Percentiles rank a stretch among this genome's conserved stretches.
These are phyloP conservation scores for Neopestalotiopsis rosae DNA, from an alignment of 2,329 filamentous ascomycete genomes.

Conservation along the genomic window DNA sequence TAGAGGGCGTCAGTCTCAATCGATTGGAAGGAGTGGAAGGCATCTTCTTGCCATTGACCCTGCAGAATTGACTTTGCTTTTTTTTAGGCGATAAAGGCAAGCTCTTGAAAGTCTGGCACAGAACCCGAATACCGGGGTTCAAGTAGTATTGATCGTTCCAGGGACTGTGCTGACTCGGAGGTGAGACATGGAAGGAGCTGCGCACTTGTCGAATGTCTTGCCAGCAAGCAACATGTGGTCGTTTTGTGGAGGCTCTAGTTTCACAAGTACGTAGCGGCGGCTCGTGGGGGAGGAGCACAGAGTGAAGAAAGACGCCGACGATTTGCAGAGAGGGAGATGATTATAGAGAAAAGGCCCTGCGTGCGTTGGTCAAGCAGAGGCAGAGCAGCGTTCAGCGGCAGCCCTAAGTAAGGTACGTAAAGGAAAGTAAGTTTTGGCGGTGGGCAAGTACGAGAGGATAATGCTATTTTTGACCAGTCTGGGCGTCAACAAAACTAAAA, in stretches of 20 bases:
- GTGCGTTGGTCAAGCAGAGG: not conserved
- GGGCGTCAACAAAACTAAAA: constrained; percentile 13
- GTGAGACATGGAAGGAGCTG: not conserved
- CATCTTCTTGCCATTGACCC: constrained; percentile 61
- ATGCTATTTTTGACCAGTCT: constrained; percentile 13
- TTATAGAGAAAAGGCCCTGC: not conserved
- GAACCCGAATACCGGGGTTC: not conserved
- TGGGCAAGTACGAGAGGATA: not conserved
- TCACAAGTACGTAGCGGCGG: not conserved
- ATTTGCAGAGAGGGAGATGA: too few species aligned
- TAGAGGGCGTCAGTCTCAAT: constrained; percentile 76
- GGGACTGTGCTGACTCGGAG: not conserved
- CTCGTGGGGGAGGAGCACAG: not conserved
- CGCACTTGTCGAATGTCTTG: not conserved
- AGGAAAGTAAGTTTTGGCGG: constrained; percentile 5
- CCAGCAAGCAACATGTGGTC: not conserved
- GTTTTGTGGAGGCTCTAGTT: not conserved
- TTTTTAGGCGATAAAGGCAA: not conserved
- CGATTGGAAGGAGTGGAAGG: constrained; percentile 64
- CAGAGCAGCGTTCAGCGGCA: not conserved
- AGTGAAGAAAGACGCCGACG: not conserved
- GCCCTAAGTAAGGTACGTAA: not conserved
- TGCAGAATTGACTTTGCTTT: not conserved
- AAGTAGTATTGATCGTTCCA: constrained; percentile 8
- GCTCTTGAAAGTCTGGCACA: not conserved